phyloP scores from a whole-genome alignment of 257 asterid genomes.

The Solanum sejunctum region DNA sequence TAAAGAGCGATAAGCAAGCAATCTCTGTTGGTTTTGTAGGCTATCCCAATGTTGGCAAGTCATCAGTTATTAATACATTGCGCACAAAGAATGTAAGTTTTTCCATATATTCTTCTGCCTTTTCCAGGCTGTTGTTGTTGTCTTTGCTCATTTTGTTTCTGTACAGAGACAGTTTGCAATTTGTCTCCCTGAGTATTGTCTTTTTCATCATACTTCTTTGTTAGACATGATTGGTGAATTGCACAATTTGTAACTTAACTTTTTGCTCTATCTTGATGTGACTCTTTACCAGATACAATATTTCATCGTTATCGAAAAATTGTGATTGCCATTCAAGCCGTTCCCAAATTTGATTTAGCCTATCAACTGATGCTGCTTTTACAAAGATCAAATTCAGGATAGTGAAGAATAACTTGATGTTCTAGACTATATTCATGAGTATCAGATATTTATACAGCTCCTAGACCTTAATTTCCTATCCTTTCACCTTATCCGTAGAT shows the following conservation, averaged over 20 bases:
- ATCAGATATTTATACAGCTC: neutral
- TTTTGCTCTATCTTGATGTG: neutral
- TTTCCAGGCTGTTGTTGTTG: neutral
- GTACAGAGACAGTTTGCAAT: neutral
- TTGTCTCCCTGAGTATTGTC: neutral
- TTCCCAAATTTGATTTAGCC: neutral
- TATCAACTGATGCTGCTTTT: neutral
- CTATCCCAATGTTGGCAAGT: constrained; percentile 96
- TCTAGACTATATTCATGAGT: neutral
- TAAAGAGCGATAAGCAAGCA: constrained; percentile 91
- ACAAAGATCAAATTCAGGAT: neutral
- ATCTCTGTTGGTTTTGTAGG: constrained; percentile 97
- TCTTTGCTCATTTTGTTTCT: neutral
- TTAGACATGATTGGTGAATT: neutral
- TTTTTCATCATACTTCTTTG: neutral
- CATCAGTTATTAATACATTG: constrained; percentile 93
- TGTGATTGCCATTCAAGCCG: neutral
- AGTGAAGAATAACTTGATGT: neutral
- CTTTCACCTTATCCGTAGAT: neutral
- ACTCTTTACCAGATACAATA: neutral
- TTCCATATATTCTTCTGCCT: neutral
- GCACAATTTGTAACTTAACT: neutral
- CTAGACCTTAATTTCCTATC: neutral
- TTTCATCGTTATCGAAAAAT: neutral
- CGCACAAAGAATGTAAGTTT: constrained; percentile 76